Conservation (phyloP, 176 grass and related monocot species). For the Avena insularis region DNA sequence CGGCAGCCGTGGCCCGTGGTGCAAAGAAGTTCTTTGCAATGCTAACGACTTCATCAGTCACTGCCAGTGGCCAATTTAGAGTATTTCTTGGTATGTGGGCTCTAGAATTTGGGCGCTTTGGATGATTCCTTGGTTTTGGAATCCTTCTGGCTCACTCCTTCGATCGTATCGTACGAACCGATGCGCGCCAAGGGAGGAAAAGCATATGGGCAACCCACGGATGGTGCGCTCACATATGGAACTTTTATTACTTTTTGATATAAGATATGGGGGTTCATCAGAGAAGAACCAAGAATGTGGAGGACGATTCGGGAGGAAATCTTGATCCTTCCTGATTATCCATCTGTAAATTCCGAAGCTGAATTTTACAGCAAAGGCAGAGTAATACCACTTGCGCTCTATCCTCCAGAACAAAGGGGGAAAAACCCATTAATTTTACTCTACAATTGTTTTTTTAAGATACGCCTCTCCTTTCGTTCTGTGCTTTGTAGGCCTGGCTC, state of each 20-base stretch:
- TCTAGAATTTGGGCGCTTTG: slow-evolving; percentile 35
- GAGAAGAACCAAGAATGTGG: slow-evolving; percentile 40
- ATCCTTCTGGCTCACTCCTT: slow-evolving; percentile 69
- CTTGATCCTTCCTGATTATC: not conserved
- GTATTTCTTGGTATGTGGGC: slow-evolving; percentile 28
- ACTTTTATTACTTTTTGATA: slow-evolving; percentile 9
- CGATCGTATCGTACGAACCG: slow-evolving; percentile 24
- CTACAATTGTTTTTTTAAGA: too few relatives aligned
- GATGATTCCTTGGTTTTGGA: slow-evolving; percentile 62
- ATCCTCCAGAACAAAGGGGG: too few relatives aligned
- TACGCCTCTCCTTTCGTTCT: too few relatives aligned
- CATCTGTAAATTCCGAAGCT: not conserved
- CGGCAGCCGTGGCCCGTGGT: not conserved
- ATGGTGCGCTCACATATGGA: slow-evolving; percentile 11
- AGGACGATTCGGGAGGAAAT: not conserved
- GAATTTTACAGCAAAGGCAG: not conserved
- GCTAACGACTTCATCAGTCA: not conserved
- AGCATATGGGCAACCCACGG: slow-evolving; percentile 36
- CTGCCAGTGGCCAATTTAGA: not conserved
- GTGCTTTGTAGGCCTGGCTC: too few relatives aligned
- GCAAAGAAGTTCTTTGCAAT: not conserved
- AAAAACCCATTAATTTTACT: too few relatives aligned
- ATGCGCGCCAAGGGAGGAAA: slow-evolving; percentile 34
- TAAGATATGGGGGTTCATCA: not conserved
- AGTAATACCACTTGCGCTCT: not conserved